Percentiles rank a stretch among this genome's conserved stretches.
phyloP scores from a whole-genome alignment of 164 flowering plant genomes.

The Tetracentron sinense region DNA sequence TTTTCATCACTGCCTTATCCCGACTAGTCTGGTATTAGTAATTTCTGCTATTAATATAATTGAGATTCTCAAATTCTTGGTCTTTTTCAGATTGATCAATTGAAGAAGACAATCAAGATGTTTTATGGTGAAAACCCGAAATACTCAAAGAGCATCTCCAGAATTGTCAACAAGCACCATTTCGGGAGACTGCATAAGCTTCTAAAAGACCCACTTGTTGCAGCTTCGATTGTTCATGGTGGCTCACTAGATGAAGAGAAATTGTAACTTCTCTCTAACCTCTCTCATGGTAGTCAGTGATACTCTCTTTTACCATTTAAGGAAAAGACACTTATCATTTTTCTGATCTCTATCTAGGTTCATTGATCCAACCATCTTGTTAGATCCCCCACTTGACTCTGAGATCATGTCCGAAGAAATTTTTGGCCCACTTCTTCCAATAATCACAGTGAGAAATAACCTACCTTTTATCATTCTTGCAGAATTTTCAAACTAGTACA shows the following conservation, averaged over 20 bases:
- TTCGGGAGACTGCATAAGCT: conserved; percentile 46
- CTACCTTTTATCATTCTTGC: background rate
- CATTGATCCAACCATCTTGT: conserved; percentile 80
- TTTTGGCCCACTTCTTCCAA: conserved; percentile 90
- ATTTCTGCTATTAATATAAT: conserved; percentile 1
- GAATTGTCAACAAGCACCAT: conserved; percentile 57
- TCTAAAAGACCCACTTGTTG: conserved; percentile 56
- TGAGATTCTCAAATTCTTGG: background rate
- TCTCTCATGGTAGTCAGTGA: background rate
- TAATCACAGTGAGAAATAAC: conserved; percentile 62
- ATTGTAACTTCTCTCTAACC: conserved; percentile 36
- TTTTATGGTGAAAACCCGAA: conserved; percentile 52
- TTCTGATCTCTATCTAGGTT: conserved; percentile 33
- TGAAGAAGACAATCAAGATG: conserved; percentile 37
- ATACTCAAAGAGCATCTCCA: conserved; percentile 38
- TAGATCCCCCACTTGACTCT: conserved; percentile 79
- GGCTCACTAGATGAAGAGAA: conserved; percentile 60
- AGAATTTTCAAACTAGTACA: background rate
- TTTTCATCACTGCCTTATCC: too few species aligned
- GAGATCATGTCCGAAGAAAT: conserved; percentile 85
- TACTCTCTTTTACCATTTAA: background rate
- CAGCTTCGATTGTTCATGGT: conserved; percentile 68
- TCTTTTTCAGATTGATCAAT: conserved; percentile 48
- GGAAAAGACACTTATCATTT: too few species aligned
- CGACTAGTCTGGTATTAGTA: conserved; percentile 57